Conservation (phyloP, 805 yeast species). For the Saturnispora silvae region DNA sequence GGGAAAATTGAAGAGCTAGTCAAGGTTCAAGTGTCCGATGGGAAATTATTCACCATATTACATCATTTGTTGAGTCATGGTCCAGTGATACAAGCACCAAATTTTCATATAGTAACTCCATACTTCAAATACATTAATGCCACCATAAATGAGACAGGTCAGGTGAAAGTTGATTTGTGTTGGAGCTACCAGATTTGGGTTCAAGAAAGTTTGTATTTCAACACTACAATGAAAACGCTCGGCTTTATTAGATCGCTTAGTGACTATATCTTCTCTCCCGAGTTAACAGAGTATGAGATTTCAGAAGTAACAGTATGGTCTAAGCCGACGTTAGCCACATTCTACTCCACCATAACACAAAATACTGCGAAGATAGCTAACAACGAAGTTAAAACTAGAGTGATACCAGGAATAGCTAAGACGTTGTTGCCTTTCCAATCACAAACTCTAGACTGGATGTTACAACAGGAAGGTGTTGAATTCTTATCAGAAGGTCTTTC, state of each 20-base stretch:
- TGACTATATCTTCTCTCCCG: constrained; percentile 10
- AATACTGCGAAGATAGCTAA: constrained; percentile 26
- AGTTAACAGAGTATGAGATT: constrained; percentile 18
- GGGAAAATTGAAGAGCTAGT: constrained; percentile 3
- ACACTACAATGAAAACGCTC: constrained; percentile 14
- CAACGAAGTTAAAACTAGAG: constrained; percentile 5
- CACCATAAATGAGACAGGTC: not conserved
- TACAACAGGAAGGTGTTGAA: constrained; percentile 36
- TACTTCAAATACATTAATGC: constrained; percentile 1
- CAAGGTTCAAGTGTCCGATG: not conserved
- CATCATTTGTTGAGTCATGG: constrained; percentile 6
- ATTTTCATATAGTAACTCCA: constrained; percentile 6
- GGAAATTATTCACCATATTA: not conserved
- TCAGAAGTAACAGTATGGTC: constrained; percentile 7
- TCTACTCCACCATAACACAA: constrained; percentile 41
- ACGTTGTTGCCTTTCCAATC: constrained; percentile 35
- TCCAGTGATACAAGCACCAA: constrained; percentile 5
- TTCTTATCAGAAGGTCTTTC: constrained; percentile 12
- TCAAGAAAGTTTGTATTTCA: constrained; percentile 13
- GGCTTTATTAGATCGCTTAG: constrained; percentile 13
- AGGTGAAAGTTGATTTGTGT: constrained; percentile 4
- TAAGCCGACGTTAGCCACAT: constrained; percentile 25
- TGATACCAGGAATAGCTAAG: constrained; percentile 16
- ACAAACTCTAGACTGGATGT: constrained; percentile 47
- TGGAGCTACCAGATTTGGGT: constrained; percentile 11